Base-by-base conservation (phyloP, 78 protist species). In the Chrysochromulina parva region DNA sequence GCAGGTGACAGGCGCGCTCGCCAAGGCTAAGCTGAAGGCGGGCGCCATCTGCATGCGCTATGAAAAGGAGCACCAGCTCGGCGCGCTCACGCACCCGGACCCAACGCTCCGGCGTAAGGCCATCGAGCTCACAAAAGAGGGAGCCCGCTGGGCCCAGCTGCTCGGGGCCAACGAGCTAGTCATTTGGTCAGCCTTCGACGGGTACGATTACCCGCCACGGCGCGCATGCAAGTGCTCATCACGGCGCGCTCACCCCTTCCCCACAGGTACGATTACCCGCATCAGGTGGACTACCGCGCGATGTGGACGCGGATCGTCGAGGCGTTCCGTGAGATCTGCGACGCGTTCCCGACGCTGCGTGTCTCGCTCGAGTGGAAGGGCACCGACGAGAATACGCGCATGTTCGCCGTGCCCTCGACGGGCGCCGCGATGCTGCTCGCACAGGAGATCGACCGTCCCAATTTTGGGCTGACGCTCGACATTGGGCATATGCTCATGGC, bases 321-420 rank as follows among this genome's bases (percentile, higher is more conserved):
- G 60, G 90, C 81, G 17, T 86, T 66, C 80, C 90, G 55, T 22
- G 53, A 53, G 38, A n/a, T 86, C 24, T 86, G 90, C 57, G 90
- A 86, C 80, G 90, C 90, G 28, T 66, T 24, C 38, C 90, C 90
- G 1, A 9, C 62, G 11, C 4, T 86, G 24, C 62, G 55, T 60
- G 62, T 86, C 50, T 65, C 81, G 65, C 90, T 86, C 74, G 90
- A 86, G 67, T 86, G 17, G 81, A 86, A 86, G 26, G 65, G 81
- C 26, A 86, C 90, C 19, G 90, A 86, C 65, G 90, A 86, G 48
- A 86, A 86, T 80, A 86, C 90, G 38, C 90, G 90, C 28, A 66
- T 86, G 81, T 86, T 66, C 50, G 62, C 80, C 60, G 90, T 86
- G 62, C 90, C 90, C 11, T 13, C 38, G 22, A 86, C 90, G n/a